Evolutionary conservation across 2,329 filamentous ascomycete genomes (phyloP), one percentile per base, ranked within the genome.

Genomic region (Neofusicoccum sp.): DNA sequence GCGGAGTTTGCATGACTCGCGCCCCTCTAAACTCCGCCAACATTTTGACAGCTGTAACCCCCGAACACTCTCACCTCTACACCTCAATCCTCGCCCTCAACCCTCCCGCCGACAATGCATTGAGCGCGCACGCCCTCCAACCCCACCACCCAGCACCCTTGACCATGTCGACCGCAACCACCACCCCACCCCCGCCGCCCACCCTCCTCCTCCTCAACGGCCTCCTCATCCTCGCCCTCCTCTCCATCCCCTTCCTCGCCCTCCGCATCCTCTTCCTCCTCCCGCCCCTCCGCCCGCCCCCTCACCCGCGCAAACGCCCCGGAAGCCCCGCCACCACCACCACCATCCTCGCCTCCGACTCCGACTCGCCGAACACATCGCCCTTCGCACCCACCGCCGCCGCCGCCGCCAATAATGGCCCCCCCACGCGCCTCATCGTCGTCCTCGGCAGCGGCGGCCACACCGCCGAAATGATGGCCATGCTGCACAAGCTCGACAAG

Each of bases 381-480:
- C 38, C 61, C 62, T 56, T 44, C 34, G 57, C 60, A 49, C 16
- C 14, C n/a, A 5, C 11, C 11, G 38, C 33, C 28, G n/a, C n/a
- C 38, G 41, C 38, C 16, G 40, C 28, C 14, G 8, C 26, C 14
- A 6, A 69, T 58, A 6, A 69, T 58, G 69, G 68, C 4, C 54
- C 69, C 3, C 77, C 78, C 28, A 79, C 80, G 6, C 86, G 93
- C 73, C 79, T 92, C 58, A 80, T 96, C 33, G 84, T 96, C 64
- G 87, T 98, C 28, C 88, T 98, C 26, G 95, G 95, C 57, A 96
- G 90, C 2, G 95, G 95, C 33, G 95, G 95, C 0, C 95, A 99
- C 76, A 97, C 95, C 0, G 88, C 91, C 49, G 95, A 99, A 76
- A 96, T 99, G 89, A 82, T 96, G 64, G 86, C 89, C 69, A 89